Evolutionary conservation across 805 yeast genomes (phyloP), one percentile per base, ranked within the genome.

Genomic region (Yamadazyma kitorensis): DNA sequence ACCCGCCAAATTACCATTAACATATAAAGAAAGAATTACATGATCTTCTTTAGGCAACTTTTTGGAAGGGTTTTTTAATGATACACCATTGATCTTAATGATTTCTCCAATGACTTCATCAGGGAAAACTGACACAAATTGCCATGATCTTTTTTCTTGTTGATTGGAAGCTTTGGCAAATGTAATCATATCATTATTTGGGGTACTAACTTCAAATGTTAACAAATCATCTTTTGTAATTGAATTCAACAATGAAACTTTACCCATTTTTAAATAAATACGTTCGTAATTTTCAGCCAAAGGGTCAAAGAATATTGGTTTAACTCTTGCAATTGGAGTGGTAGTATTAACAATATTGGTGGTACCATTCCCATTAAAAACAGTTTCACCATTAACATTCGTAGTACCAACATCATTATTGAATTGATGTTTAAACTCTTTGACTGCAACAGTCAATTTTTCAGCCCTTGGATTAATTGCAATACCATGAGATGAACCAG

Each of bases 401-500:
- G 18, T 19, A 12, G 17, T 12, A 12, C 5, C 23, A 15, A 20
- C 16, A 16, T n/a, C 15, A 15, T 9, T 24, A 10, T 17, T 24
- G 40, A 64, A 64, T 44, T 64, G 66, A 34, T 74, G 78, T 51
- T 73, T 76, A 49, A 84, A 74, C 53, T 86, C 95, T 55, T 85
- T 86, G 29, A 86, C 75, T 2, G 89, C 71, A 7, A 85, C 72
- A 21, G 76, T 70, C 44, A 87, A 64, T 38, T 69, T 71, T 47
- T 82, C 89, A 3, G 93, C 87, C 55, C 94, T 71, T 17, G 91
- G 88, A 41, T 86, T 84, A 18, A 84, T 73, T 4, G 89, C 91
- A 34, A 86, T 76, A 43, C 95, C 95, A 35, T 74, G 74, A 37
- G 70, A 75, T 1, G 89, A 76, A 17, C 94, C 93, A 11, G 75